Conservation (phyloP, 176 grass and related monocot genomes). For the Pontederia crassipes region DNA sequence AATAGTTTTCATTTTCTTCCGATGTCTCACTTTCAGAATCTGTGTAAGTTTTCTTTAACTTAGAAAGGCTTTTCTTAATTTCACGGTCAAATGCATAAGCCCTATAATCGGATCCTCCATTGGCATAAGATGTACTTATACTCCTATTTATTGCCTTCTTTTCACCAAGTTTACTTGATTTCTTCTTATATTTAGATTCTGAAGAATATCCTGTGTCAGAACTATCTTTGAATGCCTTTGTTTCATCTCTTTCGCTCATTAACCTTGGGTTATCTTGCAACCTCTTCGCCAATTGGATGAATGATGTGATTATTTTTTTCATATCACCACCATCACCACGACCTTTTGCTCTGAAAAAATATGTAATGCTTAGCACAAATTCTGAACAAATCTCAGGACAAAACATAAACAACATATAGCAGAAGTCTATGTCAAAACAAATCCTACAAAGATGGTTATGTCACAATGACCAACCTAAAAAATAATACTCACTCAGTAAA, state of each 20-base stretch:
- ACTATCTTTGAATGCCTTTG: conserved; percentile 42
- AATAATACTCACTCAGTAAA: too few species aligned
- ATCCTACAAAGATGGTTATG: too few species aligned
- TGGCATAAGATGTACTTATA: conserved; percentile 18
- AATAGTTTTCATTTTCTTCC: conserved; percentile 62
- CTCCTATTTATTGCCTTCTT: conserved; percentile 44
- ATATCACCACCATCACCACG: conserved; percentile 59
- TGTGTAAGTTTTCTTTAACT: conserved; percentile 75
- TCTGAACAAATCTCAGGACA: background rate
- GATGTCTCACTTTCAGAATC: conserved; percentile 94
- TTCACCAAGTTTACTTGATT: conserved; percentile 61
- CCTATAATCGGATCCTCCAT: conserved; percentile 40
- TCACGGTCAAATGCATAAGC: conserved; percentile 71
- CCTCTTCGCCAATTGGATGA: conserved; percentile 90
- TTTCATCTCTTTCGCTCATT: conserved; percentile 58
- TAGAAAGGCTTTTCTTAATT: conserved; percentile 98
- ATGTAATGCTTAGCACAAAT: conserved; percentile 18
- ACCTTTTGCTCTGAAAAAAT: conserved; percentile 53
- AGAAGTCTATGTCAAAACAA: background rate
- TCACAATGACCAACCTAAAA: too few species aligned
- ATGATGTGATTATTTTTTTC: conserved; percentile 83
- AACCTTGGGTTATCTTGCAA: conserved; percentile 56
- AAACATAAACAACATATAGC: background rate
- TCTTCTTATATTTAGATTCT: conserved; percentile 73
- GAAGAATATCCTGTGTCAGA: conserved; percentile 41